Base-by-base conservation (phyloP, 495 filamentous ascomycete species). In the Cairneyella variabilis region DNA sequence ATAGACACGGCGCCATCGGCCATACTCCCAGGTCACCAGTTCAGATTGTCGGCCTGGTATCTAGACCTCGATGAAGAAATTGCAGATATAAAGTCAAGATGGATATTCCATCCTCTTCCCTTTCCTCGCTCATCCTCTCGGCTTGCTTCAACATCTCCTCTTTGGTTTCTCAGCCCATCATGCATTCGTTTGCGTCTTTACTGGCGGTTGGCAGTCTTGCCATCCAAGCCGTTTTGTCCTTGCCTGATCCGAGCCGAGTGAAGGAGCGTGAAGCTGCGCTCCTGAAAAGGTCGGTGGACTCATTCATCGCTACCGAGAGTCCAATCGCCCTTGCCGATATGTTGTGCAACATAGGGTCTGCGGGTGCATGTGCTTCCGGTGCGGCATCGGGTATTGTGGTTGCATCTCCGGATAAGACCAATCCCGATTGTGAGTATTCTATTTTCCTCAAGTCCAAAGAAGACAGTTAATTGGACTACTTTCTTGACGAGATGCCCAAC, bases 271-370 rank as follows among this genome's bases (percentile, higher is more conserved):
- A 76, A 18, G 64, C 66, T 32, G 61, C 58, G 10, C 54, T 77
- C 40, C 46, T 69, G 42, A 76, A 70, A 64, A 67, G 76, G 28
- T 61, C 67, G 20, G 75, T 80, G 23, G 73, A 78, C 50, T 65
- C 65, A 11, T 88, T 80, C 69, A 77, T 75, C 20, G 34, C 55
- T 9, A 53, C 68, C 12, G 65, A 74, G 52, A 59, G 62, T 47
- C 54, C 53, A 11, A 56, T 73, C 48, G 73, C 81, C 3, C 67
- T 79, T 16, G 58, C 76, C 44, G 73, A 74, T n/a, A 59, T 83
- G 4, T 65, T 84, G 11, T 73, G 76, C 59, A 84, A 84, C 53
- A 78, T 83, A 50, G 80, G 80, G 0, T 66, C 79, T 37, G 53
- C 70, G 57, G 81, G 80, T n/a, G 54, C 64, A 14, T 89, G 56